Evolutionary conservation across 345 rosid genomes (phyloP).

Genomic region (Schrenkiella parvula): DNA sequence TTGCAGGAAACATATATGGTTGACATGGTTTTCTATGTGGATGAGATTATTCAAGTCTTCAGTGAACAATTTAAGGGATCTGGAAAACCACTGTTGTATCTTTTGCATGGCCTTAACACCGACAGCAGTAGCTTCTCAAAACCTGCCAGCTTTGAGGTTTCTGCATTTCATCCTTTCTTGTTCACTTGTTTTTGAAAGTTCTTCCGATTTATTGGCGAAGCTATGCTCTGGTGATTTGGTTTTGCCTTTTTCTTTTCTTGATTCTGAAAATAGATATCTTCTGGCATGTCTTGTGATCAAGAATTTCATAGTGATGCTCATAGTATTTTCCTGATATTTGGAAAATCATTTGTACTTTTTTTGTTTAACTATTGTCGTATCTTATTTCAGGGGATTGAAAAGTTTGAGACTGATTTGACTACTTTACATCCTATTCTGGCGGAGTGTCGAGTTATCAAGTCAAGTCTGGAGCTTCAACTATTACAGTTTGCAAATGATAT

Average conservation of each 20-base stretch:
- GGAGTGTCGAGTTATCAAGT: conserved; percentile 88
- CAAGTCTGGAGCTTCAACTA: conserved; percentile 72
- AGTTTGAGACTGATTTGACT: conserved; percentile 61
- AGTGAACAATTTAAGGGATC: conserved; percentile 46
- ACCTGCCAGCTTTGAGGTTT: conserved; percentile 85
- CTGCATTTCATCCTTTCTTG: conserved; percentile 12
- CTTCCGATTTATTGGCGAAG: not conserved
- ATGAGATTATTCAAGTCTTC: conserved; percentile 62
- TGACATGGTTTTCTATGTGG: conserved; percentile 54
- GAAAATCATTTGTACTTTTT: not conserved
- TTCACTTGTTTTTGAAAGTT: not conserved
- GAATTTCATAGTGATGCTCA: conserved; percentile 3
- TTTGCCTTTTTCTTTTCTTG: not conserved
- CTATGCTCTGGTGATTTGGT: not conserved
- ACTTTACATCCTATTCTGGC: conserved; percentile 84
- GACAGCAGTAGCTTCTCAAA: conserved; percentile 79
- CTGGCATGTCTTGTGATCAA: not conserved
- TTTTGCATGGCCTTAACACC: conserved; percentile 81
- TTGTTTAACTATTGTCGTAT: not conserved
- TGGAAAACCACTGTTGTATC: conserved; percentile 64
- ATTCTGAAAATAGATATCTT: conserved; percentile 6
- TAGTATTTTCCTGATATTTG: not conserved
- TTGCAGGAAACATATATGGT: conserved; percentile 79
- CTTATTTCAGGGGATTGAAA: conserved; percentile 63
- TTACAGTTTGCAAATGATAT: conserved; percentile 93